phyloP scores from a whole-genome alignment of 768 basidiomycete genomes.

The Coprinopsis cinerea region DNA sequence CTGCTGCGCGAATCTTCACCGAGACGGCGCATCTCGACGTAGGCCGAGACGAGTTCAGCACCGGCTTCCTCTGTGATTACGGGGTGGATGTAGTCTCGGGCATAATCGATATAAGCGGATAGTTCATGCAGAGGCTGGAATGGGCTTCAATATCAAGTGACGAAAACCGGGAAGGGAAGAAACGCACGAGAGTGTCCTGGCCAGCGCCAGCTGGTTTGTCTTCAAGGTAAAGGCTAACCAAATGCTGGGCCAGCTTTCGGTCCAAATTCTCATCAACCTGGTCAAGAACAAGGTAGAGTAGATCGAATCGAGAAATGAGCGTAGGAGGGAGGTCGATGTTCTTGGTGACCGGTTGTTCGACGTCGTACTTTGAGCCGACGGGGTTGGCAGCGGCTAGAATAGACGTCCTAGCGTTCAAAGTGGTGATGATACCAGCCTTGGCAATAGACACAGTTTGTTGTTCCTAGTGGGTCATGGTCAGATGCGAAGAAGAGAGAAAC shows the following conservation, averaged over 20 bases:
- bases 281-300: conserved; percentile 93
- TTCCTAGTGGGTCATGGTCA: conserved; percentile 51
- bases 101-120: conserved; percentile 92
- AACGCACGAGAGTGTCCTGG: conserved; percentile 70
- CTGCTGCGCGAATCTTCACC: conserved; percentile 82
- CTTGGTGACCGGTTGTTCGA: conserved; percentile 82
- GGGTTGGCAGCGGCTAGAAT: conserved; percentile 98
- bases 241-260: conserved; percentile 82
- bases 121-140: conserved; percentile 80
- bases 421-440: conserved; percentile 98
- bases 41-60: conserved; percentile 77
- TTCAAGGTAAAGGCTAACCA: conserved; percentile 91
- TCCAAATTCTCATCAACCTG: conserved; percentile 88
- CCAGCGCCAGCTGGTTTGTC: conserved; percentile 67
- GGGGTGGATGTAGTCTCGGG: conserved; percentile 80
- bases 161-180: not conserved
- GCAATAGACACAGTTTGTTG: conserved; percentile 99
- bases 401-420: conserved; percentile 95
- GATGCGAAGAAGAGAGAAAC: not conserved
- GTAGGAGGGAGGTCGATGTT: conserved; percentile 99
- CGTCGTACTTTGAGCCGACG: conserved; percentile 92
- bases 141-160: not conserved
- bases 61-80: conserved; percentile 82
- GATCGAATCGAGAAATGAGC: conserved; percentile 94
- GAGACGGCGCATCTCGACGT: conserved; percentile 91